Base-by-base conservation (phyloP, 306 rosid genomes). In the Vigna reflexopilosa region DNA sequence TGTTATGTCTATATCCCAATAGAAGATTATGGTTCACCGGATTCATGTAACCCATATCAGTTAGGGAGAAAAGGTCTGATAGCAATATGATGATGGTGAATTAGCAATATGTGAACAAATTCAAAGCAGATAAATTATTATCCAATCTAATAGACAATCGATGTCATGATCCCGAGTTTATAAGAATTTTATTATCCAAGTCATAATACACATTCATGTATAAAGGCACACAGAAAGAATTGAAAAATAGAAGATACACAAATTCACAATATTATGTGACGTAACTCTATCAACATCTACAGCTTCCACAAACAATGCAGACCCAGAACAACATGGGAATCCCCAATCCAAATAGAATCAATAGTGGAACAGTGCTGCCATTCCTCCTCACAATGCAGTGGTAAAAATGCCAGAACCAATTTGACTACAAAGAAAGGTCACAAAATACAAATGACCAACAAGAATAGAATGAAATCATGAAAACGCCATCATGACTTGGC, bases 401-500 rank as follows among this genome's bases (percentile, higher is more conserved):
- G 73, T 66, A 74, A 77, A 30, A 86, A 77, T 67, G 58, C 52
- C 83, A 80, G 70, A 76, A 80, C 67, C 86, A 80, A 89, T 84
- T 91, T 73, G 66, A 66, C 70, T 59, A 48, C 73, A 80, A 62
- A 45, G 9, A 47, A 45, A 52, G 57, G 42, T 38, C 3, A 28
- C 62, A 72, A 50, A 75, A 67, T 56, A 73, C 64, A 62, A 20
- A 67, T 73, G 45, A 68, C 15, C 62, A 48, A 77, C 85, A 75
- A 70, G 83, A 72, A 76, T 81, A 48, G 67, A 86, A 81, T 82
- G 69, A 68, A 81, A 80, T 77, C 59, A 61, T 45, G 74, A 75
- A 86, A 76, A 38, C 56, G 59, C 9, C 62, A 61, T 87, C 87
- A 92, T 68, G 87, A 78, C 57, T 11, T 72, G 45, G 82, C 83